Evolutionary conservation across 2,329 filamentous ascomycete species (phyloP).

Genomic region (Aspergillus arachidicola): DNA sequence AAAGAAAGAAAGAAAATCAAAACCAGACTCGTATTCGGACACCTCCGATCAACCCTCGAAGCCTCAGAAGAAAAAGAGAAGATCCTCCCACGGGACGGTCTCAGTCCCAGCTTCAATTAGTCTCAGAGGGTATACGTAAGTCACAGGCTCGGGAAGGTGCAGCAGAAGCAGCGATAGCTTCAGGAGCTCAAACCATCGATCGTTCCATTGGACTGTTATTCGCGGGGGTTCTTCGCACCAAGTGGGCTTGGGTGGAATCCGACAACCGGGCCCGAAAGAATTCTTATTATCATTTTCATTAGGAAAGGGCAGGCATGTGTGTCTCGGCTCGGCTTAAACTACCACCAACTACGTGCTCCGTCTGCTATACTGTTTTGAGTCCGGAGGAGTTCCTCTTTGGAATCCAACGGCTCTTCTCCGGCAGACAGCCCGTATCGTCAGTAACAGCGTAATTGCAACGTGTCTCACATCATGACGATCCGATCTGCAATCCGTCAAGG

Average conservation of each 20-base stretch:
- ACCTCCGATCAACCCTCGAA: background rate
- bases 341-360: background rate
- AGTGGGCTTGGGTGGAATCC: constrained; percentile 1
- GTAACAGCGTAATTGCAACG: background rate
- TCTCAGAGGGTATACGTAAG: constrained; percentile 1
- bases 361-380: background rate
- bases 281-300: background rate
- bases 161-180: background rate
- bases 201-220: constrained; percentile 1
- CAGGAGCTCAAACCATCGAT: constrained; percentile 3
- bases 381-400: background rate
- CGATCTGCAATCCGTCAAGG: constrained; percentile 4
- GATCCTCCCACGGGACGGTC: background rate
- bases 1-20: background rate
- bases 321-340: constrained; percentile 6
- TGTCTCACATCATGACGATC: constrained; percentile 9
- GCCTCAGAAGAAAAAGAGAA: background rate
- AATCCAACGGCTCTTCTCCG: constrained; percentile 1
- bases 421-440: constrained; percentile 4
- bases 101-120: background rate
- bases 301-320: background rate
- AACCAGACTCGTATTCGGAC: background rate
- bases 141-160: background rate
- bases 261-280: constrained; percentile 1
- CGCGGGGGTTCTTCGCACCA: background rate